phyloP scores from a whole-genome alignment of 345 rosid species.

The Eucalyptus cloeziana region DNA sequence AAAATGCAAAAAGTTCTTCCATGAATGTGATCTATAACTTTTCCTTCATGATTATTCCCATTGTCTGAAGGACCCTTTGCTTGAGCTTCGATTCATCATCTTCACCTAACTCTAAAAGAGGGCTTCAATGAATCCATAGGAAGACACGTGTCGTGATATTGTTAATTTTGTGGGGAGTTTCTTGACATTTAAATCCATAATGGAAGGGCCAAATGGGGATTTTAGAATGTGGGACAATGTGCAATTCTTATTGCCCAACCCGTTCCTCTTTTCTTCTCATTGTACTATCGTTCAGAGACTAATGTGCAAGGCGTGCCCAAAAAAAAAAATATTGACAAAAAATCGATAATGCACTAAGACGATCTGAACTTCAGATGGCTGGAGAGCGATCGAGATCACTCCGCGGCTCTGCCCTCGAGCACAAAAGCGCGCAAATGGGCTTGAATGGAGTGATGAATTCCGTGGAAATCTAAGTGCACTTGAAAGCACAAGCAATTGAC shows the following conservation, averaged over 20 bases:
- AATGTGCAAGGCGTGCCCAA: neutral
- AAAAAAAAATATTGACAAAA: neutral
- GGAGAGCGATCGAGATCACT: neutral
- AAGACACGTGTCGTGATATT: neutral
- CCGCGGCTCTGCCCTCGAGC: neutral
- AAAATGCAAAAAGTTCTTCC: neutral
- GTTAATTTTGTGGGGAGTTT: neutral
- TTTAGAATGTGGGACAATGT: neutral
- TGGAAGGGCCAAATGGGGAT: neutral
- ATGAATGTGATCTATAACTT: neutral
- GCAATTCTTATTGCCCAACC: neutral
- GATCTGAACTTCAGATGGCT: neutral
- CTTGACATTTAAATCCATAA: neutral
- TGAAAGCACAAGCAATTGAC: neutral
- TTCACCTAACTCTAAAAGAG: neutral
- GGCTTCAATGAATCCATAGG: neutral
- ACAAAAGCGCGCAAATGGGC: neutral
- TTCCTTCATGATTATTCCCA: neutral
- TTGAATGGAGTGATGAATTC: neutral
- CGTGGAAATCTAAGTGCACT: neutral
- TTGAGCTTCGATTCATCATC: neutral
- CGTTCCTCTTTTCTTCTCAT: neutral
- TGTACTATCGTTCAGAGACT: neutral
- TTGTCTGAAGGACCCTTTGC: neutral
- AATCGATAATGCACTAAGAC: neutral